Evolutionary conservation across 768 basidiomycete species (phyloP), one percentile per base, ranked within the genome.

Genomic region (Macrocybe gigantea): DNA sequence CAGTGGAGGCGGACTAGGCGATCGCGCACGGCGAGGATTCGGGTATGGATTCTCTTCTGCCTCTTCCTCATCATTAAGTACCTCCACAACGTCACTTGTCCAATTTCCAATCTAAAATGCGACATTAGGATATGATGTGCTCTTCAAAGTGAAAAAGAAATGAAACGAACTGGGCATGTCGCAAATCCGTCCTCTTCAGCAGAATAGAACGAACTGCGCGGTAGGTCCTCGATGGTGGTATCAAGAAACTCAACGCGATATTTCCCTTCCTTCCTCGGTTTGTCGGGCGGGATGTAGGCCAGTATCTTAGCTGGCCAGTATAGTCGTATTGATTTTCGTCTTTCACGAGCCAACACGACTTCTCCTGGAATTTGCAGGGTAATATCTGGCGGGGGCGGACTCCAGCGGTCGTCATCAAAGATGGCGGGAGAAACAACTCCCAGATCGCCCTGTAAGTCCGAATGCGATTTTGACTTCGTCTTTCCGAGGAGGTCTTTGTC

Each of bases 291-390:
- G 15, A 77, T 48, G 54, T 82, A 86, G 0, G 56, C 66, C 7
- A 81, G 55, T 36, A 90, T 64, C 57, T 67, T 68, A 1, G 82
- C 88, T 2, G 88, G 85, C 88, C 88, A 91, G 55, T 82, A 83
- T 11, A 60, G 54, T 5, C 56, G 22, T 22, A 52, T 5, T 60
- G 59, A n/a, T 54, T 56, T 14, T 54, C 58, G 46, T 63, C 63
- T 2, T 73, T 22, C 75, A 15, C 67, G 60, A 5, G 82, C 82
- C 9, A 88, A 67, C 2, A 88, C 65, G 1, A 81, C 61, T 59
- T 89, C 87, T 2, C 85, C 88, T 2, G 85, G 85, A 34, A 88
- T 77, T 11, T 73, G 62, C 15, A 85, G 67, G 0, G 67, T 60
- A 3, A 64, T 64, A 52, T 86, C 81, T 2, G 69, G 62, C 11